Evolutionary conservation across 139 green algal genomes (phyloP), one percentile per base, ranked within the genome.

Genomic region (Trebouxia sp.): DNA sequence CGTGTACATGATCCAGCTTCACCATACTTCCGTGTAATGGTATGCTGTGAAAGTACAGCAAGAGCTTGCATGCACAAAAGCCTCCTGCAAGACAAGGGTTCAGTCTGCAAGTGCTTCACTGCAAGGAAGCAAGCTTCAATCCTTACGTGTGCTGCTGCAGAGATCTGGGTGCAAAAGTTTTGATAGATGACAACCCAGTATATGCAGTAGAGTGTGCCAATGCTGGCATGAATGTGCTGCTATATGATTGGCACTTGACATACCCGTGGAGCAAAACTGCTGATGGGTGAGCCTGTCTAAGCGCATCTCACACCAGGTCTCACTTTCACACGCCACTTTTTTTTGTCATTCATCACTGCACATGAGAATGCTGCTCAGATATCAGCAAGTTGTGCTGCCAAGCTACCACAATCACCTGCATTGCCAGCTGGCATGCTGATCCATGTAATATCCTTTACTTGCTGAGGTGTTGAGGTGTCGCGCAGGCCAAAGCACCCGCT

Each of bases 111-210:
- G n/a, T n/a, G n/a, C n/a, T n/a, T n/a, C n/a, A n/a, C n/a, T n/a
- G n/a, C n/a, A n/a, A n/a, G n/a, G n/a, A n/a, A 53, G 70, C 58
- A 72, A 72, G 58, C 58, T 72, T 58, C 48, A 58, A 32, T 69
- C 26, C 56, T 39, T 69, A 17, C n/a, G 26, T 32, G 56, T 37
- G 26, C 11, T 69, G 65, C 14, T 84, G 75, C 86, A 90, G 86
- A 70, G 88, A 87, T 26, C 91, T 98, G 8, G 94, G 92, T 24
- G 94, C 93, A 0, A 75, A 92, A 30, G 91, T 98, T 26, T 86
- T 98, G 0, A 95, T 98, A 37, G 95, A 98, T 84, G 95, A 98
- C 87, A 98, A 98, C 87, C 92, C 93, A 0, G 53, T 70, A 30
- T 98, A 98, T 85, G 95, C 95, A 1, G 38, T 91, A 62, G 95